These are phyloP conservation scores for Plantago major DNA, from an alignment of 257 asterid genomes.

Conservation along the genomic window DNA sequence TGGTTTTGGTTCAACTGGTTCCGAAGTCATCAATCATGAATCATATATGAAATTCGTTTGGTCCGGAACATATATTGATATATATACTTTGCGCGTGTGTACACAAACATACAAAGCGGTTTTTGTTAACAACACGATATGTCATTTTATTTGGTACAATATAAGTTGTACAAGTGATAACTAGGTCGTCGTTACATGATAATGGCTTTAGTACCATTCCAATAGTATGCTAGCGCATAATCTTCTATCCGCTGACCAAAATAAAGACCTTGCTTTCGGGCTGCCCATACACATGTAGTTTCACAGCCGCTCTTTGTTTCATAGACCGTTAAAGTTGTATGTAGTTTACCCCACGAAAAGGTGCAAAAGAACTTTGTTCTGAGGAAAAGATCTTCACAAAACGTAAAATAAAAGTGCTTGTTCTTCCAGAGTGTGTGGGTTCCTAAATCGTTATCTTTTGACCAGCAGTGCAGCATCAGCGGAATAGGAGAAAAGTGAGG, in stretches of 20 bases:
- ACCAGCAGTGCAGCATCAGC: not conserved
- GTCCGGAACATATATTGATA: no score
- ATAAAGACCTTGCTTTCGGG: not conserved
- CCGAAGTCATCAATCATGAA: no score
- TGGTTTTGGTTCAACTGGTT: no score
- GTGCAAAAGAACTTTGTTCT: not conserved
- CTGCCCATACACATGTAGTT: not conserved
- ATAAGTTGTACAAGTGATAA: no score
- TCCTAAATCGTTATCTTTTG: not conserved
- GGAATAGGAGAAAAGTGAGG: not conserved
- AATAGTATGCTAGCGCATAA: not conserved
- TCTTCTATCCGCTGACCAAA: not conserved
- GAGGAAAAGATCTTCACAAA: not conserved
- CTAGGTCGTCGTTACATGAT: no score
- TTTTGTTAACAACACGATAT: no score
- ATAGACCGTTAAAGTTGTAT: not conserved
- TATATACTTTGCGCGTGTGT: no score
- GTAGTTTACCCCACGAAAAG: not conserved
- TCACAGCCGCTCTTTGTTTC: rapidly evolving
- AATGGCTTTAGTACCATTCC: not conserved
- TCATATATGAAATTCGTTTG: no score
- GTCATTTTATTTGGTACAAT: no score
- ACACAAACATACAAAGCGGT: no score
- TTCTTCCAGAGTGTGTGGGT: not conserved
- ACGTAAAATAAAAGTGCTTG: not conserved